Base-by-base conservation (phyloP, 352 stramenopile genomes). In the Pythium phragmitis region DNA sequence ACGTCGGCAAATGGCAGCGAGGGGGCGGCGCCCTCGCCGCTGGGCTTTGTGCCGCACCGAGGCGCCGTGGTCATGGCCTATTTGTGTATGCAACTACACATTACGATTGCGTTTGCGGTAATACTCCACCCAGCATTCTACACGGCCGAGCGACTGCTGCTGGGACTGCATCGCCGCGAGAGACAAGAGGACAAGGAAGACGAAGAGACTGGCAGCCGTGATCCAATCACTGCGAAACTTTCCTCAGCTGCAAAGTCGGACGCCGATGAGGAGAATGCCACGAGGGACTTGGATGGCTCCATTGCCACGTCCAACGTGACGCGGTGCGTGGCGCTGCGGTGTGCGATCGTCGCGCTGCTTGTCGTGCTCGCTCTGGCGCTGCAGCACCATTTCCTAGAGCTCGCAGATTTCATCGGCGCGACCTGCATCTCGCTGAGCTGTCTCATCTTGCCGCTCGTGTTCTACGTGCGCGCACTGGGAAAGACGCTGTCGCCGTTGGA, bases 341-440 rank as follows among this genome's bases (percentile, higher is more conserved):
- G 85, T 48, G 63, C 83, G 36, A 75, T 89, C 17, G 79, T 89
- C 60, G 72, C 72, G n/a, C 36, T 84, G 42, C 64, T 85, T 26
- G 72, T 80, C 33, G 59, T 79, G 26, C 51, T 53, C 7, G 58
- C 73, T 7, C 54, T 77, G 30, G 34, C 62, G 19, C 57, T 75
- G 41, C 63, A 73, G 67, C 67, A 90, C 63, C 69, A 87, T 39
- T 87, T 91, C 28, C 55, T 81, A 14, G 82, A 88, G 54, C 80
- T 91, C 42, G 72, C 74, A n/a, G 82, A 89, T 62, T 89, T 91
- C 39, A 70, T 87, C 23, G 82, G 82, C 30, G 79, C 82, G 2
- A 89, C 72, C 54, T 64, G 69, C 54, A 80, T 83, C 30, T 74
- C 79, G 17, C 68, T 86, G 43, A 72, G 72, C 48, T 91, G 79